A percentile compares a stretch with the other conserved stretches of the same genome.
Conservation (phyloP, 1,284 basidiomycete genomes). For the Stereum hirsutum region DNA sequence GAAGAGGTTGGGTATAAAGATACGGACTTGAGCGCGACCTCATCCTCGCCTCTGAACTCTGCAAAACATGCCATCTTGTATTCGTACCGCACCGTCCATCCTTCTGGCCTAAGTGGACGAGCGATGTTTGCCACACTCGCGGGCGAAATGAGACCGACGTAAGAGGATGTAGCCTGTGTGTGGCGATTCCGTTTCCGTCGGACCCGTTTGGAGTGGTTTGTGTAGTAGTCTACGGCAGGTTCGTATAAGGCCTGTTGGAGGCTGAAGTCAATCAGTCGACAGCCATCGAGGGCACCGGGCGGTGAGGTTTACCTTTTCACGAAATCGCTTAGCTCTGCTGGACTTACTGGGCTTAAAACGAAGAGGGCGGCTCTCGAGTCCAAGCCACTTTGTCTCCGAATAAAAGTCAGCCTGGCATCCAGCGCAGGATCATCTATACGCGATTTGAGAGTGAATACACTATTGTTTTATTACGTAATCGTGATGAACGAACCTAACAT, state of each 20-base stretch:
- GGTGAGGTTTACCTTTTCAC: constrained; percentile 49
- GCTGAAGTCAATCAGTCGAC: constrained; percentile 27
- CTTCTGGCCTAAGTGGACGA: constrained; percentile 69
- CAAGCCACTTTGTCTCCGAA: constrained; percentile 80
- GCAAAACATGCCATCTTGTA: constrained; percentile 97
- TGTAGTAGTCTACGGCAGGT: constrained; percentile 87
- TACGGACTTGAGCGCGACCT: constrained; percentile 75
- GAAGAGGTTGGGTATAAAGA: constrained; percentile 13
- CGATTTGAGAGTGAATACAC: constrained; percentile 1
- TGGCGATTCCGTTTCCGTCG: constrained; percentile 81
- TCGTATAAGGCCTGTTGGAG: constrained; percentile 86
- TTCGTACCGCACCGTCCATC: constrained; percentile 95
- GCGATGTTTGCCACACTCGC: constrained; percentile 31
- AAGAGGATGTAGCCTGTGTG: constrained; percentile 40
- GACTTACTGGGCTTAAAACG: constrained; percentile 86
- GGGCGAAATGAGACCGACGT: constrained; percentile 35
- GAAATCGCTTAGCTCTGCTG: constrained; percentile 78
- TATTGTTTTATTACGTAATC: not conserved
- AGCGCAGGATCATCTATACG: constrained; percentile 70
- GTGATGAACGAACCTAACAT: constrained; percentile 56
- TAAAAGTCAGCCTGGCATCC: constrained; percentile 76
- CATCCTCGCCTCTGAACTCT: constrained; percentile 86
- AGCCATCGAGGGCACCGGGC: not conserved
- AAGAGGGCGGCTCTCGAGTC: constrained; percentile 91
- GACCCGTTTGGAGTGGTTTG: constrained; percentile 84